Evolutionary conservation across 2,329 filamentous ascomycete genomes (phyloP), one percentile per base, ranked within the genome.

Genomic region (Seiridium cupressi): DNA sequence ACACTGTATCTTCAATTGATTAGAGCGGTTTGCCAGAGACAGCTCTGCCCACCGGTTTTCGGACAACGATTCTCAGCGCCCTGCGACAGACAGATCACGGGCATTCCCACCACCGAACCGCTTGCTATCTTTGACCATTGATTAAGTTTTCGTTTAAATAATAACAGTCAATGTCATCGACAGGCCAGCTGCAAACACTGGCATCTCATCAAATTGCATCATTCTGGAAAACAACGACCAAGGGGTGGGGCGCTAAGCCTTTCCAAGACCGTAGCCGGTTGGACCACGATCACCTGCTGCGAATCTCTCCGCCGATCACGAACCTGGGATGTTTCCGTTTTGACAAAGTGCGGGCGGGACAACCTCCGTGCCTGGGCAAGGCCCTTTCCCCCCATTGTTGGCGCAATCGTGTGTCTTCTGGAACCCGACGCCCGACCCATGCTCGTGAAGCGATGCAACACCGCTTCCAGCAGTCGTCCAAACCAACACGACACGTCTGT

Each of bases 261-360:
- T 26, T 26, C 59, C 35, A 35, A 57, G 57, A 47, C 44, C 35
- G 44, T 51, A 55, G 55, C 42, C 49, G 51, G 55, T 51, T 47
- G 51, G 47, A 58, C 60, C 58, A 53, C 56, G 60, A 61, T 61
- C 60, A 61, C 57, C 60, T 61, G 56, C 55, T 55, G 56, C 57
- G 57, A 61, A 55, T 59, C 56, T 58, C 40, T 58, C 35, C 58
- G 60, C 60, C 60, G 60, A 61, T 61, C 60, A 59, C 56, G 56
- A 44, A 61, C 60, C 57, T 61, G 60, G 60, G 54, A 61, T 61
- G 60, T 61, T 61, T 59, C 57, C 59, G 51, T 59, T 59, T 61
- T 59, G 53, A 36, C 31, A 32, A 51, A 58, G 42, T n/a, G 11
- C 9, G n/a, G 10, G 38, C 57, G 47, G 57, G 35, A 36, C 56